These are phyloP conservation scores for Hypoxylon fuscum DNA, from an alignment of 495 filamentous ascomycete species.

Conservation along the genomic window DNA sequence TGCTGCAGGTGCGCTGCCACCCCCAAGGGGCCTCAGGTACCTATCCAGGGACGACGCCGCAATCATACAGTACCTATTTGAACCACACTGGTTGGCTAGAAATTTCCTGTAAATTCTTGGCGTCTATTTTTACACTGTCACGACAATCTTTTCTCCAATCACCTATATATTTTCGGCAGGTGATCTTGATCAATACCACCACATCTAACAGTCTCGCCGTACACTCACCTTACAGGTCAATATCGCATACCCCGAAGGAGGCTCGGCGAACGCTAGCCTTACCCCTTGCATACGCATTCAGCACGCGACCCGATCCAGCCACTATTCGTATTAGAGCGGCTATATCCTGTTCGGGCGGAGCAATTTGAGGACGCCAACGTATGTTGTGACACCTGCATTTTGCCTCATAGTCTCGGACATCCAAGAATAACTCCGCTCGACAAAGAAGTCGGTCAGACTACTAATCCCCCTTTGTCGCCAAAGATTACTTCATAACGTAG, in stretches of 20 bases:
- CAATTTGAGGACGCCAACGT: neutral
- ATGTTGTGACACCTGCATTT: neutral
- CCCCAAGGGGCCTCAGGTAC: too few relatives aligned
- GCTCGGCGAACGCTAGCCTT: neutral
- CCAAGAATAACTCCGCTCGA: too few relatives aligned
- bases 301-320: neutral
- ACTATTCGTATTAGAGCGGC: too few relatives aligned
- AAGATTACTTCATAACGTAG: neutral
- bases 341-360: neutral
- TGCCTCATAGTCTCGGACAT: too few relatives aligned
- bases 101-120: slow-evolving; percentile 2
- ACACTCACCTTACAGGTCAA: neutral
- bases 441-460: too few relatives aligned
- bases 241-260: neutral
- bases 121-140: slow-evolving; percentile 3
- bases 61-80: neutral
- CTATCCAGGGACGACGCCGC: too few relatives aligned
- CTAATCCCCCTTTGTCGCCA: too few relatives aligned
- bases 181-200: slow-evolving; percentile 6
- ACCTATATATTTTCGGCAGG: slow-evolving; percentile 2
- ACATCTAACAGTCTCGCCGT: slow-evolving; percentile 12
- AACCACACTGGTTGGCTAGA: neutral
- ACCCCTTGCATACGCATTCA: neutral
- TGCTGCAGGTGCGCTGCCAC: slow-evolving; percentile 8
- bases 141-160: neutral